A percentile compares a stretch with the other conserved stretches of the same genome.
Conservation (phyloP, 331 rosid genomes). For the Rhamnella rubrinervis region DNA sequence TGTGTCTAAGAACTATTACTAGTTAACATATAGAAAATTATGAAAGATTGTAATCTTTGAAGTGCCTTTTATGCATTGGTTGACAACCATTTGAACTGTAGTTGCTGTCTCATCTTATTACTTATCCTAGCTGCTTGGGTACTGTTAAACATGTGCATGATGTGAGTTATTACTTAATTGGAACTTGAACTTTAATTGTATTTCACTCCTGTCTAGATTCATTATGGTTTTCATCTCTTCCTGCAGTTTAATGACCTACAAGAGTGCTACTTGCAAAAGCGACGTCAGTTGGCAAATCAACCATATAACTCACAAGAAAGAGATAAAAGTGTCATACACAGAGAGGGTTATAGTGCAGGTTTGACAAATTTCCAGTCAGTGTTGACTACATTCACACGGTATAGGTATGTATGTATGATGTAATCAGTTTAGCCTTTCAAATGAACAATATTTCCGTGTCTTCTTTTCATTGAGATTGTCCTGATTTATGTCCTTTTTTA, state of each 20-base stretch:
- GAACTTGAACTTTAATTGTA: constrained; percentile 17
- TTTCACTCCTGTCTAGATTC: constrained; percentile 17
- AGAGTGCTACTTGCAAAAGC: constrained; percentile 95
- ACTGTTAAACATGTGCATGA: constrained; percentile 6
- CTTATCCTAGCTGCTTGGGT: not conserved
- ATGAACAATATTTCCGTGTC: not conserved
- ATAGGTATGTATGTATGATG: constrained; percentile 66
- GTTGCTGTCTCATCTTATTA: not conserved
- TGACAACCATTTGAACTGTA: not conserved
- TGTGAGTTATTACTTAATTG: constrained; percentile 4
- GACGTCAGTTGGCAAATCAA: constrained; percentile 65
- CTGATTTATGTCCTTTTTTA: constrained; percentile 14
- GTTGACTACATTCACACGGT: constrained; percentile 82
- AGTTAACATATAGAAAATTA: not conserved
- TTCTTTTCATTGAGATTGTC: not conserved
- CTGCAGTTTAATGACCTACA: constrained; percentile 89
- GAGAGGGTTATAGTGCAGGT: constrained; percentile 81
- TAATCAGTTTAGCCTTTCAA: constrained; percentile 5
- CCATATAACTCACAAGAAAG: constrained; percentile 54
- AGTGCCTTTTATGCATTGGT: not conserved
- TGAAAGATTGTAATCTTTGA: not conserved
- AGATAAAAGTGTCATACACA: constrained; percentile 50
- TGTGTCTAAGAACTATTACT: not conserved
- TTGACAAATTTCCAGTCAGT: constrained; percentile 93
- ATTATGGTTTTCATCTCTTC: constrained; percentile 24